Evolutionary conservation across 768 basidiomycete species (phyloP).

Genomic region (Dioszegia aurantiaca): DNA sequence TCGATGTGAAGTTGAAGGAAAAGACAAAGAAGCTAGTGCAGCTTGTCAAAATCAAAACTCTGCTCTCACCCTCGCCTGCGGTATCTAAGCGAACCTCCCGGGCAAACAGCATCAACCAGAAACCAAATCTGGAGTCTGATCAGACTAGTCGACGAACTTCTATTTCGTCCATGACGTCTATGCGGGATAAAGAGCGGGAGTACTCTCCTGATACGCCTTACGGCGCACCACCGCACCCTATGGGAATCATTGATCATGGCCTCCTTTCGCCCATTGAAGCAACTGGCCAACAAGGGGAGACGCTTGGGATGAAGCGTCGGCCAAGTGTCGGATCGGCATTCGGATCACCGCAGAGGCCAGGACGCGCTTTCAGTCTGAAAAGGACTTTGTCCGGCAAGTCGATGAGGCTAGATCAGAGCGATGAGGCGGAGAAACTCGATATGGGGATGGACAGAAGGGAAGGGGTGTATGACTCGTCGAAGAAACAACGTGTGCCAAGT

Average conservation of each 20-base stretch:
- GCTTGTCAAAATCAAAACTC: conserved; percentile 37
- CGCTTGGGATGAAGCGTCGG: background rate
- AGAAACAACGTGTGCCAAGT: conserved; percentile 52
- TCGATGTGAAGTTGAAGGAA: conserved; percentile 46
- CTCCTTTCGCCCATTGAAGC: conserved; percentile 10
- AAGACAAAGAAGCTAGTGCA: conserved; percentile 48
- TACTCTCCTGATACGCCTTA: conserved; percentile 8
- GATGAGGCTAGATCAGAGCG: conserved; percentile 17
- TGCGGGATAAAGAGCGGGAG: conserved; percentile 1
- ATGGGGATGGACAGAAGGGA: conserved; percentile 39
- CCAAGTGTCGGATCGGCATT: conserved; percentile 8
- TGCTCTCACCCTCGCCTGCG: conserved; percentile 20
- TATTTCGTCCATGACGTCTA: conserved; percentile 25
- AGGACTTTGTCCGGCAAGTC: conserved; percentile 33
- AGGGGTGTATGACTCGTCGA: conserved; percentile 50
- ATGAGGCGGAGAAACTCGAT: conserved; percentile 25
- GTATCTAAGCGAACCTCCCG: background rate
- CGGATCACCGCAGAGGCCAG: conserved; percentile 9
- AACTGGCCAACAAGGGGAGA: background rate
- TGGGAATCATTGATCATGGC: background rate
- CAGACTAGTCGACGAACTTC: conserved; percentile 25
- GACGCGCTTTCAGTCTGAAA: conserved; percentile 29
- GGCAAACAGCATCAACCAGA: background rate
- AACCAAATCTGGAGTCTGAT: conserved; percentile 19
- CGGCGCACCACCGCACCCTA: background rate